Percentiles rank a stretch among this genome's conserved stretches.
Conservation (phyloP, 805 yeast genomes). For the Starmerella floricola region DNA sequence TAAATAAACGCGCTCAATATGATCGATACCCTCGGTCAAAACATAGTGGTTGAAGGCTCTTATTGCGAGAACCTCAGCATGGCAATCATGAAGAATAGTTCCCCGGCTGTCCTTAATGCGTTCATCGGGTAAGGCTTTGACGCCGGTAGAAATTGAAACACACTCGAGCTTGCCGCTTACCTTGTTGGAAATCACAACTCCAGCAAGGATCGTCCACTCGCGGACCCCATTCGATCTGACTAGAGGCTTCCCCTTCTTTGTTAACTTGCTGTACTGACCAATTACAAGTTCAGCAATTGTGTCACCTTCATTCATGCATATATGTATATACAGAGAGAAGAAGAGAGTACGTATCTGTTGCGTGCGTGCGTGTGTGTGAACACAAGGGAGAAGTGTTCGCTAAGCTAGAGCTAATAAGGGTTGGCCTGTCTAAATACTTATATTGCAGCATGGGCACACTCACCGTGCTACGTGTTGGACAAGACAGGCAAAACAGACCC, state of each 20-base stretch:
- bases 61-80: conserved; percentile 72
- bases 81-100: conserved; percentile 66
- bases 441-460: too few relatives aligned
- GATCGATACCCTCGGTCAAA: conserved; percentile 23
- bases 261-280: conserved; percentile 21
- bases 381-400: too few relatives aligned
- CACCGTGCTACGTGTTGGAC: too few relatives aligned
- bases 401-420: too few relatives aligned
- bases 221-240: conserved; percentile 47
- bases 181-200: conserved; percentile 38
- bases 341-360: too few relatives aligned
- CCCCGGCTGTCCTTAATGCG: conserved; percentile 41
- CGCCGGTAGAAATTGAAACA: conserved; percentile 63
- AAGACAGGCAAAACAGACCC: too few relatives aligned
- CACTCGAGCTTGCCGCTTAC: conserved; percentile 23
- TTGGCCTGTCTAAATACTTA: too few relatives aligned
- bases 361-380: too few relatives aligned
- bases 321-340: neutral
- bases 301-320: conserved; percentile 7
- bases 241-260: conserved; percentile 44
- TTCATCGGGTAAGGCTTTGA: conserved; percentile 57
- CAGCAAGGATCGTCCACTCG: conserved; percentile 82
- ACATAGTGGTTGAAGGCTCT: conserved; percentile 56
- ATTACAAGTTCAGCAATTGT: conserved; percentile 22
- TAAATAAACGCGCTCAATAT: conserved; percentile 15